Evolutionary conservation across 129 eudicot species (phyloP), one percentile per base, ranked within the genome.

Genomic region (Saussurea involucrata): DNA sequence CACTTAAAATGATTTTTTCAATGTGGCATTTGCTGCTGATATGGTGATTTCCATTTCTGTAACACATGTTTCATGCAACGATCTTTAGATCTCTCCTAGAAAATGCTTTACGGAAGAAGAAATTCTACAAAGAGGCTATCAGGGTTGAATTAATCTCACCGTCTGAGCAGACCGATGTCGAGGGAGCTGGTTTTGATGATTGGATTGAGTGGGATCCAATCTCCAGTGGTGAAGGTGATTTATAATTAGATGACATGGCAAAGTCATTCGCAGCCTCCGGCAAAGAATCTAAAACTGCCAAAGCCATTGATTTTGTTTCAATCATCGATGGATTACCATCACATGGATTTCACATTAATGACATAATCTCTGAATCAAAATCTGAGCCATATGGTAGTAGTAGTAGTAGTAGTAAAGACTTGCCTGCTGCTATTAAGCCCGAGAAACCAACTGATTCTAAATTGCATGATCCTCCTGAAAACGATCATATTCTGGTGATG

Each of bases 161-260:
- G 15, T 72, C 81, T 33, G 82, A 74, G 36, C 79, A 81, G 60
- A 15, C 63, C 40, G 65, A 74, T 44, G 44, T 78, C 36, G 61
- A 76, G 69, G 80, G 66, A 28, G 76, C 87, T 63, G 75, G 77
- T 61, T 80, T 89, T 73, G 85, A 76, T 80, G 95, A 92, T 36
- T 86, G 92, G 94, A 88, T 95, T 24, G 83, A 88, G 60, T 91
- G 97, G 99, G 99, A 95, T 81, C 99, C 99, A 9, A 83, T 95
- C 22, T 95, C 96, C 53, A 95, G 95, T 74, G 99, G 96, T 60
- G 97, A 92, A 25, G 99, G 97, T 78, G 96, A 95, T 76, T 76
- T 95, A 79, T 82, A 83, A 49, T 69, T 95, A 76, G 95, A 92
- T 71, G 99, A 92, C 77, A 81, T 91, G 86, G 96, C 87, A 68